Base-by-base conservation (phyloP, 495 filamentous ascomycete genomes). In the Aspergillus asperescens region DNA sequence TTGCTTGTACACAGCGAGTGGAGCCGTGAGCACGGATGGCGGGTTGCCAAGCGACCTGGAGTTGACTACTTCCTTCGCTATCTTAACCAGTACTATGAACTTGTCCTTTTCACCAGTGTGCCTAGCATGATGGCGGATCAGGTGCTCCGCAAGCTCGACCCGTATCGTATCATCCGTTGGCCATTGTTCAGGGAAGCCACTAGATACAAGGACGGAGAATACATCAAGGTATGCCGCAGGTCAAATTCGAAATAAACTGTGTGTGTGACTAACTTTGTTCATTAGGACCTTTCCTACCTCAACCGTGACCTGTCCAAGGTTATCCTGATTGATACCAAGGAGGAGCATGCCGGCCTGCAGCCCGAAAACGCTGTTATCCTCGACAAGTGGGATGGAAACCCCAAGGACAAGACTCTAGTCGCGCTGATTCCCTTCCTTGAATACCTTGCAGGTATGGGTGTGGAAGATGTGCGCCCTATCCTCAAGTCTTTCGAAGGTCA, bases 61-160 rank as follows among this genome's bases (percentile, higher is more conserved):
- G 78, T 95, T 39, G 93, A 98, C 72, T 98, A 98, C 75, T 97
- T 98, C 75, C 69, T 98, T 48, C 88, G 87, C 62, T 98, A 98
- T 65, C 77, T 98, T 32, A 90, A 85, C 69, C 89, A 96, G 65
- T 96, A 97, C 76, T 98, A 96, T 68, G 93, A 98, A 66, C 77
- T 98, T 19, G 94, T 96, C 31, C 80, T 98, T 39, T 98, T 96
- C 75, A 96, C 94, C 23, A 89, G 78, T 50, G 82, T 90, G 13
- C 87, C 90, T 4, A 86, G 81, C 58, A 81, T 81, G 63, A 85
- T 85, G 55, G 93, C 82, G 8, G 91, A 95, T 50, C 88, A 89
- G 13, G 77, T 98, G 19, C 84, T 95, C 56, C 81, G 87, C 42
- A 98, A 98, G 70, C 77, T 98, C 32, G 93, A 97, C 65, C 93